Conservation (phyloP, 768 basidiomycete genomes). For the Mrakia hoshinonis region DNA sequence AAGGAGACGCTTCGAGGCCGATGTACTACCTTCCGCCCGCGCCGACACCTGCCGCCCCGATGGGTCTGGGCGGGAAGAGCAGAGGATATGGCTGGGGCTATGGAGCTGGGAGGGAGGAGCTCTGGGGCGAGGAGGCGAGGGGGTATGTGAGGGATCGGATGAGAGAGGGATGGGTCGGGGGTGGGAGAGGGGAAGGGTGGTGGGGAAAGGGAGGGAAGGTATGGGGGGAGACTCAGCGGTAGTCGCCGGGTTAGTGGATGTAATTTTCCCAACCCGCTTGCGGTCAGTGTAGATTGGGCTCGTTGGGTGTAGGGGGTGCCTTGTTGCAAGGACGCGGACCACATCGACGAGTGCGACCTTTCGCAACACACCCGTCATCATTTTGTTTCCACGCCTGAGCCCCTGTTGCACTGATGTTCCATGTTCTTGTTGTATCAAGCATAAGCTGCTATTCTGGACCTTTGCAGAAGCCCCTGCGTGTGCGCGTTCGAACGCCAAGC, state of each 20-base stretch:
- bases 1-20: not conserved
- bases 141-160: constrained; percentile 12
- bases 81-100: constrained; percentile 3
- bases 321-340: no score
- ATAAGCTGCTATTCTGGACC: no score
- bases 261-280: no score
- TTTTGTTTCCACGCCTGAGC: no score
- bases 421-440: no score
- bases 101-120: constrained; percentile 10
- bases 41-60: not conserved
- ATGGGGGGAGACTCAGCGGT: constrained; percentile 4
- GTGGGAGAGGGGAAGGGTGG: constrained; percentile 2
- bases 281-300: no score
- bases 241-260: not conserved
- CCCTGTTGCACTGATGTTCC: no score
- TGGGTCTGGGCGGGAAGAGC: not conserved
- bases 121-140: not conserved
- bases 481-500: no score
- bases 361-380: no score
- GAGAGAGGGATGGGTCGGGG: not conserved
- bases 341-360: no score
- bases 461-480: no score
- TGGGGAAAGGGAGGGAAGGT: constrained; percentile 5
- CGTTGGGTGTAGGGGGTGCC: no score
- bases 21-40: constrained; percentile 7